These are phyloP conservation scores for Dovyalis caffra DNA, from an alignment of 345 rosid species.

Conservation along the genomic window DNA sequence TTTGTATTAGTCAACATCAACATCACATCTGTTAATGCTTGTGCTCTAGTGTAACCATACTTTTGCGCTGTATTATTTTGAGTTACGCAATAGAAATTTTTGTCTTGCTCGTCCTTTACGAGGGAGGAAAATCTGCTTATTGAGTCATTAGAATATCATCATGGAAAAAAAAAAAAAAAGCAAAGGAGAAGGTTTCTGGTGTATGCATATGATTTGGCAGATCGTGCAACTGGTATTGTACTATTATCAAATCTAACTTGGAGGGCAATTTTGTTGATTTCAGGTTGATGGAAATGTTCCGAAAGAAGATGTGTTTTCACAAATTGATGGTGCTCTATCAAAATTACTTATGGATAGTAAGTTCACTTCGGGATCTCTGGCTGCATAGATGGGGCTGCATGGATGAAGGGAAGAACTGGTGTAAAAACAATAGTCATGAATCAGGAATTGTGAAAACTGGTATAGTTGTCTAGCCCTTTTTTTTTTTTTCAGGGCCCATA, in stretches of 20 bases:
- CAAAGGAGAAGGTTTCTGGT: not conserved
- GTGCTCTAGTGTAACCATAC: not conserved
- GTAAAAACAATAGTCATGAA: not conserved
- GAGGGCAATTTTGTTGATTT: constrained; percentile 7
- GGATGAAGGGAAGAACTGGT: constrained; percentile 6
- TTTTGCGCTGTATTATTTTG: not conserved
- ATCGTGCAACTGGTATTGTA: not conserved
- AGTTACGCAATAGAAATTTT: not conserved
- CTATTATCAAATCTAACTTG: not conserved
- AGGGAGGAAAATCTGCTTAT: not conserved
- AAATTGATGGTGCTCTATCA: constrained; percentile 46
- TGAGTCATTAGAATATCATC: not conserved
- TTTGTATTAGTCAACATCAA: too few species aligned
- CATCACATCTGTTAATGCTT: not conserved
- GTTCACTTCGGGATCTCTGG: constrained; percentile 37
- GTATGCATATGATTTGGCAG: not conserved
- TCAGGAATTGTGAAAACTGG: not conserved
- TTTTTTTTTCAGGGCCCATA: not conserved
- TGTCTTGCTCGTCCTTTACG: not conserved
- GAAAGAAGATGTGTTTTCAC: constrained; percentile 58
- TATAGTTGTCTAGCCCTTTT: not conserved
- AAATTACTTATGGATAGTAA: constrained; percentile 43
- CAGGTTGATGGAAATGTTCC: constrained; percentile 64
- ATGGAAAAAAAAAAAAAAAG: not conserved
- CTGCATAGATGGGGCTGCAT: constrained; percentile 35